Evolutionary conservation across 129 eudicot species (phyloP).

Genomic region (Lactuca saligna): DNA sequence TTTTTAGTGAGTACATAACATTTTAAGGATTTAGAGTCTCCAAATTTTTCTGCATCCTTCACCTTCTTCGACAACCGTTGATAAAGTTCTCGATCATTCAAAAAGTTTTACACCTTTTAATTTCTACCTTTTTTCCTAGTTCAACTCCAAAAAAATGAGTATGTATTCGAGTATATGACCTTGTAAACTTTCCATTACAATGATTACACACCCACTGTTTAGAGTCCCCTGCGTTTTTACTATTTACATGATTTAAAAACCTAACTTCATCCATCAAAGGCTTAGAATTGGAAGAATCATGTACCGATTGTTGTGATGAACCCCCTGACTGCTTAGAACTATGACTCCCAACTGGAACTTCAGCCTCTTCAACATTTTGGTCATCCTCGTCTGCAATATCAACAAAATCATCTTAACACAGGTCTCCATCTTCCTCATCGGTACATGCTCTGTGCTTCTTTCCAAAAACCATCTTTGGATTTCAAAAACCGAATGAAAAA

Average conservation of each 20-base stretch:
- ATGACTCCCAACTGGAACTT: background rate
- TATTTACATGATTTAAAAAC: background rate
- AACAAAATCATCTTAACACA: background rate
- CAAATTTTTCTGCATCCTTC: background rate
- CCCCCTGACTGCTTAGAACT: background rate
- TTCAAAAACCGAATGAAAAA: too few species aligned
- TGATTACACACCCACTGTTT: too few species aligned
- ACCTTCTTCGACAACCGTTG: background rate
- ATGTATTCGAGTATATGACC: slow-evolving; percentile 22
- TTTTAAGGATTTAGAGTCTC: background rate
- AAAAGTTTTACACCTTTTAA: background rate
- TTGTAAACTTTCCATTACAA: too few species aligned
- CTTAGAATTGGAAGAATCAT: background rate
- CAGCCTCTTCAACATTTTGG: background rate
- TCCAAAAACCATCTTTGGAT: too few species aligned
- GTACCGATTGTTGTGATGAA: background rate
- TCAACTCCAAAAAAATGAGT: slow-evolving; percentile 13
- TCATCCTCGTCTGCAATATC: background rate
- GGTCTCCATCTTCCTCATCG: background rate
- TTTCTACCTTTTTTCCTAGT: background rate
- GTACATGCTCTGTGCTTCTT: too few species aligned
- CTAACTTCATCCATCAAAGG: slow-evolving; percentile 6
- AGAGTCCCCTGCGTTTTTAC: too few species aligned
- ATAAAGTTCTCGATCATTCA: background rate
- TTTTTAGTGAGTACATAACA: background rate